Conservation (phyloP, 2,329 filamentous ascomycete genomes). For the Myriangium duriaei region DNA sequence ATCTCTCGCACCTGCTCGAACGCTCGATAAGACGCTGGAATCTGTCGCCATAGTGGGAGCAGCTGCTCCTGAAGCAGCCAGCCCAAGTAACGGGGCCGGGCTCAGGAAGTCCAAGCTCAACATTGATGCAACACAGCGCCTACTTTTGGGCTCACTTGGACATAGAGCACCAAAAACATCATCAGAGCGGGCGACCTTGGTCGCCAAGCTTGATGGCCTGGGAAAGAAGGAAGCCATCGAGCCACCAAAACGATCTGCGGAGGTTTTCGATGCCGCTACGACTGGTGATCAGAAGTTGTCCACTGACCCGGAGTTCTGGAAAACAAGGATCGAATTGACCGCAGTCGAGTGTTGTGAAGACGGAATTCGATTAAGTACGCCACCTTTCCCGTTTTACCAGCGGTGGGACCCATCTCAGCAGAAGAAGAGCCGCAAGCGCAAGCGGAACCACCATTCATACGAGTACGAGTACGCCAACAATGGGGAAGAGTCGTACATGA, state of each 20-base stretch:
- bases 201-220: slow-evolving; percentile 35
- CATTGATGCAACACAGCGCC: slow-evolving; percentile 50
- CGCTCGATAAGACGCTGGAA: slow-evolving; percentile 1
- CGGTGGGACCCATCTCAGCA: slow-evolving; percentile 68
- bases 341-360: slow-evolving; percentile 78
- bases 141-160: slow-evolving; percentile 62
- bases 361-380: slow-evolving; percentile 54
- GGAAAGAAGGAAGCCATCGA: slow-evolving; percentile 6
- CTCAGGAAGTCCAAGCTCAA: slow-evolving; percentile 36
- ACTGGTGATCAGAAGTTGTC: slow-evolving; percentile 22
- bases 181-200: slow-evolving; percentile 52
- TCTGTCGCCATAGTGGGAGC: not conserved
- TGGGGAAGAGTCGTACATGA: slow-evolving; percentile 16
- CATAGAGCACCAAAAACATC: slow-evolving; percentile 55
- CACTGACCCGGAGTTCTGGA: slow-evolving; percentile 55
- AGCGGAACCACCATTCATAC: slow-evolving; percentile 32
- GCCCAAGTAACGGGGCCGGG: too few species aligned
- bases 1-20: not conserved
- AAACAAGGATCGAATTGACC: slow-evolving; percentile 56
- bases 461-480: slow-evolving; percentile 29
- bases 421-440: slow-evolving; percentile 28
- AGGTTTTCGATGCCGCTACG: slow-evolving; percentile 11
- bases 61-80: slow-evolving; percentile 1
- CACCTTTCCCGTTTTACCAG: slow-evolving; percentile 82
- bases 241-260: not conserved